Conservation (phyloP, 2,329 filamentous ascomycete species). For the Pestalotiopsis sp. region DNA sequence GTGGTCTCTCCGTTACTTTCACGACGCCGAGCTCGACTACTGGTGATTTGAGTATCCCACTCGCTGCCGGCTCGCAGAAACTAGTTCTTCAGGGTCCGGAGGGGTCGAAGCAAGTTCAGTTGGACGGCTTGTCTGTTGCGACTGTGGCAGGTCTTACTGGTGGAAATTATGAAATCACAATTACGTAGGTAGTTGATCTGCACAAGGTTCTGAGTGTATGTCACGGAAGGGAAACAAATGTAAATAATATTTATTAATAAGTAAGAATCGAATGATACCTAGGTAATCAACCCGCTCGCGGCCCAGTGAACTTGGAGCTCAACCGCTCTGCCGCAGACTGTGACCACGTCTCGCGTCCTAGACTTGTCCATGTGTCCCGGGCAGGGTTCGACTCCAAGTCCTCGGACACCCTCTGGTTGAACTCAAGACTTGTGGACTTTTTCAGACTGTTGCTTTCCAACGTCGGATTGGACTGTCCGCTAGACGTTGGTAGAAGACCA, state of each 20-base stretch:
- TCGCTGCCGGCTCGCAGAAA: background rate
- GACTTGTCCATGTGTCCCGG: background rate
- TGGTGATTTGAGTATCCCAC: background rate
- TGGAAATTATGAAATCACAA: background rate
- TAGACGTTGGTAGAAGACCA: background rate
- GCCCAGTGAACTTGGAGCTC: background rate
- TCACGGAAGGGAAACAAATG: background rate
- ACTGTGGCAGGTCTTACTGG: background rate
- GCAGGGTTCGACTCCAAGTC: background rate
- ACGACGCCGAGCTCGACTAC: background rate
- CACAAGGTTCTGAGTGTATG: background rate
- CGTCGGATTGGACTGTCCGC: background rate
- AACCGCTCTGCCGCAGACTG: background rate
- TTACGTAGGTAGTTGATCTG: background rate
- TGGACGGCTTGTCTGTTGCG: background rate
- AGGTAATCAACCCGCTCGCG: background rate
- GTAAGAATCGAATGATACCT: background rate
- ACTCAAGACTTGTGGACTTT: background rate
- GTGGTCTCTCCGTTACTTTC: background rate
- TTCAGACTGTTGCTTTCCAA: background rate
- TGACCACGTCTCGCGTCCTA: background rate
- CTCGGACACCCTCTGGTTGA: background rate
- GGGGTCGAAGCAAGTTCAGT: background rate
- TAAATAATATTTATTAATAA: background rate
- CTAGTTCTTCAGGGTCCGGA: background rate